A percentile compares a stretch with the other conserved stretches of the same genome.
These are phyloP conservation scores for Lagenaria siceraria DNA, from an alignment of 306 rosid genomes.

Conservation along the genomic window DNA sequence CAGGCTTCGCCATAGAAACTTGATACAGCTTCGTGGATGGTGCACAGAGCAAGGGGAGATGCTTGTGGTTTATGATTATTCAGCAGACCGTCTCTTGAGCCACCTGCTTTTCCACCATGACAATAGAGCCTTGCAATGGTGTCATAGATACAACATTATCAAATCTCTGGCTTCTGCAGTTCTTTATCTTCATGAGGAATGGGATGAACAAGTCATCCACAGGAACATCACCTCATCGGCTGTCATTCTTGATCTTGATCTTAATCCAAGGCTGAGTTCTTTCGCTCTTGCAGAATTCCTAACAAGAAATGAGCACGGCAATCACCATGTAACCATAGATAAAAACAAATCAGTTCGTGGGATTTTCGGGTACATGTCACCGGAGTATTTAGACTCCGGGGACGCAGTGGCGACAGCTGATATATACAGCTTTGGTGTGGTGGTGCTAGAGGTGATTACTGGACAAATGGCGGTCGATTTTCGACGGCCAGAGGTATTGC, in stretches of 20 bases:
- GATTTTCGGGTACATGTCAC: conserved; percentile 88
- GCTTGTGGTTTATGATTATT: conserved; percentile 91
- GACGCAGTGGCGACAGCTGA: conserved; percentile 64
- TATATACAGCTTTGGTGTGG: conserved; percentile 82
- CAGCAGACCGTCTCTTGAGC: conserved; percentile 62
- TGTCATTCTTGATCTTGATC: conserved; percentile 66
- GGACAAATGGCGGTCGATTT: conserved; percentile 88
- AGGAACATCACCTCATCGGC: conserved; percentile 89
- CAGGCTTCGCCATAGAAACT: conserved; percentile 69
- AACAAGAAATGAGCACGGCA: conserved; percentile 67
- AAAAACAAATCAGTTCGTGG: conserved; percentile 46
- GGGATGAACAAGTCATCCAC: conserved; percentile 95
- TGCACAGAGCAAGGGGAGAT: conserved; percentile 97
- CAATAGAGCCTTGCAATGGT: conserved; percentile 44
- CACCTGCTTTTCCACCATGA: conserved; percentile 48
- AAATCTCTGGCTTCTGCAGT: conserved; percentile 78
- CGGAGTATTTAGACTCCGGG: conserved; percentile 65
- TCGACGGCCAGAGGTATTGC: conserved; percentile 70
- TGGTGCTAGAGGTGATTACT: conserved; percentile 66
- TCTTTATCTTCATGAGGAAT: conserved; percentile 91
- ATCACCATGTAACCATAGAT: conserved; percentile 28
- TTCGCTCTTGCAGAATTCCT: conserved; percentile 92
- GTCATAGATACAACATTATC: conserved; percentile 55
- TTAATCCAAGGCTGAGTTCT: conserved; percentile 65
- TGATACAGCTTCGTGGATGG: conserved; percentile 95